phyloP scores from a whole-genome alignment of 2,329 filamentous ascomycete genomes.

The Penicillium sp. region DNA sequence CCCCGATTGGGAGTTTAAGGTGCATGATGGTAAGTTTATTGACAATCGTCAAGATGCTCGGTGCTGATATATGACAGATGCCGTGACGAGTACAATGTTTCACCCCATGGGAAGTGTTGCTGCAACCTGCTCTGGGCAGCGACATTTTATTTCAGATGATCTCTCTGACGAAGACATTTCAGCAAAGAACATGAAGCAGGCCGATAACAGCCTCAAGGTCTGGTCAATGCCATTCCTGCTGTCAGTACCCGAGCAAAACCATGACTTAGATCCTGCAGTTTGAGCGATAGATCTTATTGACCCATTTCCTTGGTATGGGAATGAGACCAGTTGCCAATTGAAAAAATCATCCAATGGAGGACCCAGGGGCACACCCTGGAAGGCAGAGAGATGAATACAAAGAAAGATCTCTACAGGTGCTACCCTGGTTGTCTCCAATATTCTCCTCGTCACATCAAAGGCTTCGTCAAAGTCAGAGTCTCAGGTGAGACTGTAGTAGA shows the following conservation, averaged over 20 bases:
- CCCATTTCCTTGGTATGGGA: too few relatives aligned
- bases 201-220: slow-evolving; percentile 41
- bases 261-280: background rate
- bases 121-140: slow-evolving; percentile 52
- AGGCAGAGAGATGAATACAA: background rate
- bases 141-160: slow-evolving; percentile 22
- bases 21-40: slow-evolving; percentile 44
- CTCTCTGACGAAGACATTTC: slow-evolving; percentile 11
- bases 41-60: background rate
- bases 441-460: background rate
- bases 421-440: background rate
- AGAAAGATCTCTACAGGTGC: background rate
- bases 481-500: too few relatives aligned
- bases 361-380: background rate
- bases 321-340: background rate
- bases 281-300: background rate
- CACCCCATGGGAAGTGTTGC: slow-evolving; percentile 48
- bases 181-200: background rate
- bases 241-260: background rate
- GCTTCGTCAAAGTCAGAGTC: background rate
- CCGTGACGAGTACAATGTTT: slow-evolving; percentile 46
- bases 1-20: slow-evolving; percentile 44
- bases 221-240: slow-evolving; percentile 36
- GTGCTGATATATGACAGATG: slow-evolving; percentile 35
- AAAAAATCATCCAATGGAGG: background rate